phyloP scores from a whole-genome alignment of 2,329 filamentous ascomycete species.

The Capronia americana region DNA sequence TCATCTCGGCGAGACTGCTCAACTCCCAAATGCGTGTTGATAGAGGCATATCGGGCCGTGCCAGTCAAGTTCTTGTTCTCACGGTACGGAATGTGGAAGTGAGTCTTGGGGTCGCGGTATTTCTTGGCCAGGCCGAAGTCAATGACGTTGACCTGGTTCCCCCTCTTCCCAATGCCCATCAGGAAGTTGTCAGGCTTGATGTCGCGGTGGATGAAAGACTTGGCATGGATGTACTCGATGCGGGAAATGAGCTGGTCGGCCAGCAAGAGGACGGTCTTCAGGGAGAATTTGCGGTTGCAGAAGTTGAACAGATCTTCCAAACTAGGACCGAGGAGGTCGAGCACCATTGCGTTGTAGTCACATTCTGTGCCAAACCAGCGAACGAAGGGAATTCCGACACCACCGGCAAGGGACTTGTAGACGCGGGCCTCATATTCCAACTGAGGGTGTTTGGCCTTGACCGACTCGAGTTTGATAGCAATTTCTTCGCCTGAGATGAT shows the following conservation, averaged over 20 bases:
- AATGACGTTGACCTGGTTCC: slow-evolving; percentile 99
- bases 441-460: slow-evolving; percentile 99
- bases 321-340: slow-evolving; percentile 92
- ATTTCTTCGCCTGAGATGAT: slow-evolving; percentile 99
- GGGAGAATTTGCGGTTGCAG: slow-evolving; percentile 98
- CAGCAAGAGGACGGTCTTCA: slow-evolving; percentile 96
- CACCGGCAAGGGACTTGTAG: slow-evolving; percentile 83
- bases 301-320: slow-evolving; percentile 99
- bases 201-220: slow-evolving; percentile 99
- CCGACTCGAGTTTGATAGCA: slow-evolving; percentile 98
- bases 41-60: slow-evolving; percentile 96
- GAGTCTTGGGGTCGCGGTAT: slow-evolving; percentile 99
- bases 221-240: slow-evolving; percentile 99
- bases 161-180: slow-evolving; percentile 98
- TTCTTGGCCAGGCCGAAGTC: slow-evolving; percentile 99
- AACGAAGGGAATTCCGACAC: slow-evolving; percentile 97
- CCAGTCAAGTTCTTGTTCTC: slow-evolving; percentile 99
- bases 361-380: slow-evolving; percentile 99
- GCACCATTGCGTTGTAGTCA: slow-evolving; percentile 99
- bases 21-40: slow-evolving; percentile 98
- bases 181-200: slow-evolving; percentile 99
- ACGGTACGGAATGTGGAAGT: slow-evolving; percentile 99
- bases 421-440: slow-evolving; percentile 98
- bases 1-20: slow-evolving; percentile 99
- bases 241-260: slow-evolving; percentile 98